Base-by-base conservation (phyloP, 306 rosid species). In the Echinosophora koreensis region DNA sequence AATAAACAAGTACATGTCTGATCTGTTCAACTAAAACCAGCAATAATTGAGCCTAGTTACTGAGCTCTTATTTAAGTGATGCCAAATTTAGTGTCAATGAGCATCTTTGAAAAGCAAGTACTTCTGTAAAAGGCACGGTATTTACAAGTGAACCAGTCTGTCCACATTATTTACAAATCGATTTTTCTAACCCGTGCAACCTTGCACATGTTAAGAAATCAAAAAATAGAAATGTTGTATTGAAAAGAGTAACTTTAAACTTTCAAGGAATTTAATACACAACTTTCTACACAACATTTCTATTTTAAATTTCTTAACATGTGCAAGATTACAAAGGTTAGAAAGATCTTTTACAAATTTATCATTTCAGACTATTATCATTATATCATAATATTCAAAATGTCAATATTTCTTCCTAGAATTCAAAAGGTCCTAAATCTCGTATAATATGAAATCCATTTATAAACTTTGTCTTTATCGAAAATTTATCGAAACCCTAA, bases 71-170 rank as follows among this genome's bases (percentile, higher is more conserved):
- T 54, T 10, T 32, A 54, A 42, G 62, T 18, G 47, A 15, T 49
- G 56, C 41, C 63, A 51, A 39, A 35, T 51, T 60, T 70, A 37
- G 55, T 47, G 22, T 61, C 66, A 34, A 42, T 22, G 34, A n/a
- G 11, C 13, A 5, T 78, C 51, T 18, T 59, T 49, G 51, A 52
- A 69, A 18, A 15, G 49, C 28, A 61, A 61, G 2, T 61, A 6
- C 46, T 28, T 35, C 35, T n/a, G 46, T 50, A 50, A 14, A 14
- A 14, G 55, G 16, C 55, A 50, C 3, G 8, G 18, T 14, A 50
- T 4, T 50, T n/a, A 50, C 55, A 14, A 50, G 55, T 50, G 5
- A 50, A 50, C 55, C 55, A 50, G 18, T 17, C 18, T n/a, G 16
- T 50, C 18, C 55, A 4, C 17, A 1, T 14, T 5, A 50, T 50